Base-by-base conservation (phyloP, 345 rosid genomes). In the Gossypioides kirkii region DNA sequence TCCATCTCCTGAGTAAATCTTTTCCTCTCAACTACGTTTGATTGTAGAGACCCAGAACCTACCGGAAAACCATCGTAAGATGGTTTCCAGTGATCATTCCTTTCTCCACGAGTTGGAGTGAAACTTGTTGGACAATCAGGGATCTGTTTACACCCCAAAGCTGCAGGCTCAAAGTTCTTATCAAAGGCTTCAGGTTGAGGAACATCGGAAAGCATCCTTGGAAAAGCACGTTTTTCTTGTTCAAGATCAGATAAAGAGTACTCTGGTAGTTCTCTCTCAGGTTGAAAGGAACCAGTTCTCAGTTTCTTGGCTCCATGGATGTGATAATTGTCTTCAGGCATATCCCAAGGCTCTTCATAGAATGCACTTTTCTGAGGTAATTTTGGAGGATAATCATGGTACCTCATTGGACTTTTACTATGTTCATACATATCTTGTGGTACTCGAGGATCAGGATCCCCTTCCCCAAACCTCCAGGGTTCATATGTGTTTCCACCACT, bases 311-410 rank as follows among this genome's bases (percentile, higher is more conserved):
- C 65, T 63, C 85, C 93, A 61, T 73, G 93, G 74, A 82, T 74
- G 66, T 77, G 72, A 79, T 87, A 83, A 17, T 82, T 74, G 77
- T 92, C 97, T 78, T 90, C 97, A 8, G 89, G 83, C 72, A 86
- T 73, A 76, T 88, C 96, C 94, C 98, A 84, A 43, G 82, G 88
- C 78, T 90, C 97, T 75, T 88, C 92, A 41, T 83, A 87, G 65
- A 71, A 41, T 53, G 86, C 76, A 78, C 67, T 81, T 77, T 82
- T 86, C 36, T 75, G 80, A 72, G 86, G 55, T 59, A 77, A 76
- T 71, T 78, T 83, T 66, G 74, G 86, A 64, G 85, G 73, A 76
- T 66, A 80, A 67, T 88, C 89, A 76, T 78, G 85, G 70, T 80
- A 81, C 26, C 77, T 92, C 75, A 89, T 80, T 32, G 97, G 93